Evolutionary conservation across 768 basidiomycete genomes (phyloP).

Genomic region (Pilatotrama ljubarskyi): DNA sequence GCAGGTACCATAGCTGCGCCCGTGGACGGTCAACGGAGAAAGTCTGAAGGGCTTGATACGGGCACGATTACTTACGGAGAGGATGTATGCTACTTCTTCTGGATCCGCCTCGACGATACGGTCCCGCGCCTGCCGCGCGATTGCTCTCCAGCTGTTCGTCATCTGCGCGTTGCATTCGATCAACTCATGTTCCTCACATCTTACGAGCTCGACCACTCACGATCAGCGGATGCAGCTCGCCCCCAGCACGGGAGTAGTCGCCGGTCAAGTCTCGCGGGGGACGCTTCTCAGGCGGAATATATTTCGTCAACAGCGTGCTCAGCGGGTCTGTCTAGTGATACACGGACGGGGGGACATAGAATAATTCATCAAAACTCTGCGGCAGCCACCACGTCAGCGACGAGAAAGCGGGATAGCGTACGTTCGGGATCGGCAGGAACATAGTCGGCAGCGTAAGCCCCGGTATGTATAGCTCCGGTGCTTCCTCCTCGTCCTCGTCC

Average conservation of each 20-base stretch:
- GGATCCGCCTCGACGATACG: slow-evolving; percentile 70
- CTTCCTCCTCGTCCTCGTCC: slow-evolving; percentile 50
- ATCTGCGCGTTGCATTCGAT: slow-evolving; percentile 48
- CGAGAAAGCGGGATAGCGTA: slow-evolving; percentile 59
- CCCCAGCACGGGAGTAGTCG: slow-evolving; percentile 57
- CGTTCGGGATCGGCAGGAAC: slow-evolving; percentile 89
- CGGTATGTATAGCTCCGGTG: slow-evolving; percentile 64
- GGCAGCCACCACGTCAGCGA: slow-evolving; percentile 64
- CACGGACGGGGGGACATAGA: slow-evolving; percentile 40
- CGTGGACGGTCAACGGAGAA: not conserved
- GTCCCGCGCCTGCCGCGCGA: slow-evolving; percentile 85
- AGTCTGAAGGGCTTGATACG: not conserved
- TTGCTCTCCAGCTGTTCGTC: slow-evolving; percentile 84
- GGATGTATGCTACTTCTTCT: slow-evolving; percentile 60
- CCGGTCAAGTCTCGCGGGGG: slow-evolving; percentile 73
- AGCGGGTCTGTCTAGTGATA: slow-evolving; percentile 76
- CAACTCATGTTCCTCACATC: not conserved
- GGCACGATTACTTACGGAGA: slow-evolving; percentile 53
- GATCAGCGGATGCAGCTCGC: slow-evolving; percentile 77
- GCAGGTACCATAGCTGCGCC: slow-evolving; percentile 78
- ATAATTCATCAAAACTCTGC: slow-evolving; percentile 38
- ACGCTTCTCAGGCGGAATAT: slow-evolving; percentile 75
- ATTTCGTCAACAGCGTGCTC: slow-evolving; percentile 79
- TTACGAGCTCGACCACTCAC: slow-evolving; percentile 46
- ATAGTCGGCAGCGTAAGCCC: slow-evolving; percentile 71